Evolutionary conservation across 805 yeast species (phyloP).

Genomic region (Candida khao-thaluensis): DNA sequence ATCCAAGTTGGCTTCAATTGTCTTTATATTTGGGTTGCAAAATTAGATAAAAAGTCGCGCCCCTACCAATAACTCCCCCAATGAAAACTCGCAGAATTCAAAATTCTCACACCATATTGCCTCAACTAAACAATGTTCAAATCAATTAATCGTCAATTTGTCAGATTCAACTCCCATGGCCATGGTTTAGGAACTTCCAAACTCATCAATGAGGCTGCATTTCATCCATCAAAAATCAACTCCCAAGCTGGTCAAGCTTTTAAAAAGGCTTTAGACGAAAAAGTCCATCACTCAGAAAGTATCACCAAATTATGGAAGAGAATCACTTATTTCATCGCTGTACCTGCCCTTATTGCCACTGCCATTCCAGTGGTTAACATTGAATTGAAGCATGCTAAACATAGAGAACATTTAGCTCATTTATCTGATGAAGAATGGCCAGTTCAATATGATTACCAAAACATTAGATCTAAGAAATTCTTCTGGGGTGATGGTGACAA

Average conservation of each 20-base stretch:
- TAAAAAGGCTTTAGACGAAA: conserved; percentile 57
- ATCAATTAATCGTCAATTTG: conserved; percentile 34
- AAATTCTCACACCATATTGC: conserved; percentile 20
- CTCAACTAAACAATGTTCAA: conserved; percentile 6
- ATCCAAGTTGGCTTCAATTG: too few relatives aligned
- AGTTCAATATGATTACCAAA: conserved; percentile 83
- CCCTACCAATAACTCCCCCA: conserved; percentile 11
- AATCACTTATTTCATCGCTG: conserved; percentile 73
- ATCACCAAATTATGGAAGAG: conserved; percentile 84
- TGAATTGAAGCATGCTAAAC: conserved; percentile 88
- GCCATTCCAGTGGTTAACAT: conserved; percentile 78
- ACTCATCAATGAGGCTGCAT: conserved; percentile 39
- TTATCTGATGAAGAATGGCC: conserved; percentile 93
- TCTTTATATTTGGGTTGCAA: too few relatives aligned
- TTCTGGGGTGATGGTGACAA: conserved; percentile 99
- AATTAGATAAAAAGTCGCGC: too few relatives aligned
- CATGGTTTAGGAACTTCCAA: conserved; percentile 43
- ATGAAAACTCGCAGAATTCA: conserved; percentile 9
- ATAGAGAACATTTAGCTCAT: conserved; percentile 73
- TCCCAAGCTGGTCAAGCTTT: conserved; percentile 71
- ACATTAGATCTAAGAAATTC: conserved; percentile 81
- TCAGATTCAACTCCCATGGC: conserved; percentile 38
- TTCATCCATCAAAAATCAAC: conserved; percentile 37
- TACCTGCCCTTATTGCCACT: conserved; percentile 76
- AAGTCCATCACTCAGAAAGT: conserved; percentile 74